A percentile compares a stretch with the other conserved stretches of the same genome.
Conservation (phyloP, 306 rosid species). For the Sindora glabra region DNA sequence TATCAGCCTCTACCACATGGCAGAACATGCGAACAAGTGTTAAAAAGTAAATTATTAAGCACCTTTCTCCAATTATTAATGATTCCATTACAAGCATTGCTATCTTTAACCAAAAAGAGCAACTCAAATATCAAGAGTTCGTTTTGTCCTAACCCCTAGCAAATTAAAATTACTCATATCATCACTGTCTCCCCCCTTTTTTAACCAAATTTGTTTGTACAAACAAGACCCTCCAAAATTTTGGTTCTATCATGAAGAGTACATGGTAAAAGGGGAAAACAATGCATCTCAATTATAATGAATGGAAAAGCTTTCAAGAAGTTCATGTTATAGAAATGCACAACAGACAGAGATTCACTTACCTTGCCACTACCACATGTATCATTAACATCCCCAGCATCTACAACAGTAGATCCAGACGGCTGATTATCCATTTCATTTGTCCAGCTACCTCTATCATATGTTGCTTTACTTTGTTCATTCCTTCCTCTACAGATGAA, state of each 20-base stretch:
- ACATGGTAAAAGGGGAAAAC: not conserved
- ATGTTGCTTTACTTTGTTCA: conserved; percentile 41
- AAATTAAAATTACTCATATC: conserved; percentile 1
- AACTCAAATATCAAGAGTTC: not conserved
- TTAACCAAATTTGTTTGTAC: not conserved
- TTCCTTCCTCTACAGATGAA: conserved; percentile 58
- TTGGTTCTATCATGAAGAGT: not conserved
- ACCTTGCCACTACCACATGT: conserved; percentile 47
- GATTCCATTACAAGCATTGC: not conserved
- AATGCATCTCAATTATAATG: no score
- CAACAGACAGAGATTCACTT: conserved; percentile 46
- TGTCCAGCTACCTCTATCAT: conserved; percentile 48
- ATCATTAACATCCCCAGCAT: conserved; percentile 31
- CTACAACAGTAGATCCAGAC: conserved; percentile 47
- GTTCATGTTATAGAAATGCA: conserved; percentile 3
- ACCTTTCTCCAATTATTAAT: not conserved
- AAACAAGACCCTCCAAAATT: not conserved
- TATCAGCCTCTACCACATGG: not conserved
- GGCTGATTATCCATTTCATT: conserved; percentile 53
- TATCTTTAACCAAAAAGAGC: not conserved
- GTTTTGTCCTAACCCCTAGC: not conserved
- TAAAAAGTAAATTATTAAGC: conserved; percentile 6
- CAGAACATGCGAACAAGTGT: conserved; percentile 10
- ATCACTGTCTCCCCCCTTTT: not conserved
- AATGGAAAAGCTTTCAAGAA: not conserved